phyloP scores from a whole-genome alignment of 2,329 filamentous ascomycete genomes.

The Pseudogymnoascus sp. region DNA sequence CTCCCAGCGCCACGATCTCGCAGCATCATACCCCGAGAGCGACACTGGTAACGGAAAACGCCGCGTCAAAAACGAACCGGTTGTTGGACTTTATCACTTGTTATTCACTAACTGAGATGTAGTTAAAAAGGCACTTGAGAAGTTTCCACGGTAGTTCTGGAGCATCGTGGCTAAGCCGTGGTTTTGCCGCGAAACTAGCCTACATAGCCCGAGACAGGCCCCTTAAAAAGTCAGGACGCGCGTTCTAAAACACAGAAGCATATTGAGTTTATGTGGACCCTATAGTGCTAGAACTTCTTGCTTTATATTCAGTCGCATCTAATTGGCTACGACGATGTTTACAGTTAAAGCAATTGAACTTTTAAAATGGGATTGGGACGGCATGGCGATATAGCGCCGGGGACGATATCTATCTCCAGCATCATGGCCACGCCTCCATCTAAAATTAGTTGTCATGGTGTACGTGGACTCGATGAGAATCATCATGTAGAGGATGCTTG shows the following conservation, averaged over 20 bases:
- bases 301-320: background rate
- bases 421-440: background rate
- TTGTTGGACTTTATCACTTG: background rate
- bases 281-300: background rate
- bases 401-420: slow-evolving; percentile 13
- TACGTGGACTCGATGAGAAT: background rate
- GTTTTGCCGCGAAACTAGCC: background rate
- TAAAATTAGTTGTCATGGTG: background rate
- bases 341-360: background rate
- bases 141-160: background rate
- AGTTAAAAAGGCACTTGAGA: background rate
- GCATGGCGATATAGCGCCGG: background rate
- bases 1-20: background rate
- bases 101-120: background rate
- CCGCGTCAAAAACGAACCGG: background rate
- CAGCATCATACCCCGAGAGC: background rate
- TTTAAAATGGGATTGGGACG: background rate
- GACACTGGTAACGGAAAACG: background rate
- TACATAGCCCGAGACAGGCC: background rate
- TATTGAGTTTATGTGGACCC: background rate
- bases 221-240: background rate
- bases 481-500: background rate
- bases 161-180: background rate
- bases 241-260: background rate
- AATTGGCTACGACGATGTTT: background rate